Conservation (phyloP, 2,329 filamentous ascomycete genomes). For the Penicillium griseofulvum region DNA sequence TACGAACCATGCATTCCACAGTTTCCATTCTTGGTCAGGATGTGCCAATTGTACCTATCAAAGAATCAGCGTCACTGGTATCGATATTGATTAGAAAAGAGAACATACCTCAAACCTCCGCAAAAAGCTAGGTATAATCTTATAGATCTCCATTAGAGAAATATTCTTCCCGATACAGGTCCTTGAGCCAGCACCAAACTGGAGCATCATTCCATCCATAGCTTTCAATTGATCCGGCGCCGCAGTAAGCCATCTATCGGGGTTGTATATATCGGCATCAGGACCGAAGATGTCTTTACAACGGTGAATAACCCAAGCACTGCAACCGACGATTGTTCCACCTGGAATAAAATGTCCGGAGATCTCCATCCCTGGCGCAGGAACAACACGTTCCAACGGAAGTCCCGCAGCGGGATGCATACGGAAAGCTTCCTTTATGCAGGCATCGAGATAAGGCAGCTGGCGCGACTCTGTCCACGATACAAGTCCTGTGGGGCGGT, state of each 20-base stretch:
- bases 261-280: slow-evolving; percentile 58
- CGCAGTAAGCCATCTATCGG: slow-evolving; percentile 17
- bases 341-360: slow-evolving; percentile 13
- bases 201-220: slow-evolving; percentile 13
- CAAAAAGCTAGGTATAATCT: slow-evolving; percentile 26
- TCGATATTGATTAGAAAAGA: too few species aligned
- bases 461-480: slow-evolving; percentile 68
- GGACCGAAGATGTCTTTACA: slow-evolving; percentile 65
- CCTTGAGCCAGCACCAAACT: slow-evolving; percentile 29
- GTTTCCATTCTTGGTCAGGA: background rate
- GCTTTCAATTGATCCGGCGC: slow-evolving; percentile 9
- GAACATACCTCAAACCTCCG: slow-evolving; percentile 20
- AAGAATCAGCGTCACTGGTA: background rate
- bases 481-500: slow-evolving; percentile 48
- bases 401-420: slow-evolving; percentile 72
- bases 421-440: slow-evolving; percentile 74
- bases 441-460: slow-evolving; percentile 71
- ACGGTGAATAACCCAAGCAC: slow-evolving; percentile 71
- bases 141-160: slow-evolving; percentile 30
- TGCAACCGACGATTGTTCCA: slow-evolving; percentile 64
- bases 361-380: slow-evolving; percentile 31
- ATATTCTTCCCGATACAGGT: slow-evolving; percentile 33
- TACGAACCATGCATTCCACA: slow-evolving; percentile 2
- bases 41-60: background rate
- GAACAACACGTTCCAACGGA: slow-evolving; percentile 70